Evolutionary conservation across 1,284 basidiomycete genomes (phyloP), one percentile per base, ranked within the genome.

Genomic region (Ganoderma lucidum): DNA sequence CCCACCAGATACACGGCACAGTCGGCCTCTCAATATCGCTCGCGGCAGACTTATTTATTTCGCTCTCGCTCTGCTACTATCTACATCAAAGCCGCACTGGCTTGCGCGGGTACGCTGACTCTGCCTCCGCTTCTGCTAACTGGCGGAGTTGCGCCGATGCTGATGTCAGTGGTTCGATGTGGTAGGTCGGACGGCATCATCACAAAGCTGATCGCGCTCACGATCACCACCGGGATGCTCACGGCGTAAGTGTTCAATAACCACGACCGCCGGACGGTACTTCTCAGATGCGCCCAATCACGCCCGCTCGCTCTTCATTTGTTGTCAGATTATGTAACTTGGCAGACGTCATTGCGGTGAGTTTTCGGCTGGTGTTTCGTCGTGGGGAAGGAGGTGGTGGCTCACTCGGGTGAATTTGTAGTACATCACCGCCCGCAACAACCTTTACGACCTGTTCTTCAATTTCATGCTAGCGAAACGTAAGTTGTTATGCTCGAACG

Each of bases 141-240:
- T 19, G n/a, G 6, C 48, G 5, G 48, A 19, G 23, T n/a, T 28
- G 48, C 19, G 48, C 6, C 39, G 37, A n/a, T n/a, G 48, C 48
- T 51, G n/a, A 23, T 14, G 4, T 23, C 23, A 23, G 45, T 48
- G 45, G 45, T 48, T 48, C 3, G 45, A 19, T n/a, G n/a, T n/a
- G 45, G 39, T 41, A 66, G 65, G 9, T 66, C 59, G 3, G 51
- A 66, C 45, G 59, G 61, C 59, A 66, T 66, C 30, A 62, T 69
- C 59, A 65, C 67, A 14, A 69, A 69, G 53, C 60, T 69, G 30
- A 65, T 69, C 14, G 32, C 55, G 9, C 48, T 69, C 59, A 58
- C 63, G 0, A 35, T 69, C 19, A 62, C 63, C 2, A 69, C 67
- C 1, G 67, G 64, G 6, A 41, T 69, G 48, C 67, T 69, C 42